Evolutionary conservation across 768 basidiomycete species (phyloP).

Genomic region (Mycena belliarum): DNA sequence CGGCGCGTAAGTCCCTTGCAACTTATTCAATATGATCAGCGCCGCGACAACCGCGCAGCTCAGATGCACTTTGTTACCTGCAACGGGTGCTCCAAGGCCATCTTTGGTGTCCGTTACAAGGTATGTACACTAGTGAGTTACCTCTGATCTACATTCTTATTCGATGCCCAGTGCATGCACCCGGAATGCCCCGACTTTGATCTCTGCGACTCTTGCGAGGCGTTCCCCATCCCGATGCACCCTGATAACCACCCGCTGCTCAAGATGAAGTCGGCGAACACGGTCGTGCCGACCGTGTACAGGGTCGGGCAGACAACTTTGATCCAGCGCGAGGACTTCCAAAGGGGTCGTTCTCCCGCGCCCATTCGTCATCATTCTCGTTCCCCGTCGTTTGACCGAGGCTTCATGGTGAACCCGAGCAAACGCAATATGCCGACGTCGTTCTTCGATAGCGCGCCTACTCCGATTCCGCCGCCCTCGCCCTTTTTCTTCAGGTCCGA

Average conservation of each 20-base stretch:
- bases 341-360: conserved; percentile 8
- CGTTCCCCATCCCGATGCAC: conserved; percentile 76
- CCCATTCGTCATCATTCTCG: conserved; percentile 9
- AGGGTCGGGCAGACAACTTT: conserved; percentile 30
- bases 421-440: conserved; percentile 18
- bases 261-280: conserved; percentile 63
- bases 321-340: conserved; percentile 17
- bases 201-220: conserved; percentile 77
- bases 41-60: conserved; percentile 17
- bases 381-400: conserved; percentile 19
- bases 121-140: conserved; percentile 32
- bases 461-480: conserved; percentile 21
- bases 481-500: conserved; percentile 25
- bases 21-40: conserved; percentile 22
- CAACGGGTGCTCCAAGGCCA: conserved; percentile 55
- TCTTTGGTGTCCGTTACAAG: conserved; percentile 74
- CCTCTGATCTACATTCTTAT: neutral
- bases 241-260: conserved; percentile 69
- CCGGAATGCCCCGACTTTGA: conserved; percentile 78
- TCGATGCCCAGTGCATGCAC: conserved; percentile 67
- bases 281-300: conserved; percentile 47
- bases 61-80: conserved; percentile 60
- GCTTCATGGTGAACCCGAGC: conserved; percentile 24
- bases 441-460: conserved; percentile 14
- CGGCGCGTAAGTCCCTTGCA: neutral